A percentile compares a stretch with the other conserved stretches of the same genome.
These are phyloP conservation scores for Phalaenopsis hybrid DNA, from an alignment of 116 monocot species.

Conservation along the genomic window DNA sequence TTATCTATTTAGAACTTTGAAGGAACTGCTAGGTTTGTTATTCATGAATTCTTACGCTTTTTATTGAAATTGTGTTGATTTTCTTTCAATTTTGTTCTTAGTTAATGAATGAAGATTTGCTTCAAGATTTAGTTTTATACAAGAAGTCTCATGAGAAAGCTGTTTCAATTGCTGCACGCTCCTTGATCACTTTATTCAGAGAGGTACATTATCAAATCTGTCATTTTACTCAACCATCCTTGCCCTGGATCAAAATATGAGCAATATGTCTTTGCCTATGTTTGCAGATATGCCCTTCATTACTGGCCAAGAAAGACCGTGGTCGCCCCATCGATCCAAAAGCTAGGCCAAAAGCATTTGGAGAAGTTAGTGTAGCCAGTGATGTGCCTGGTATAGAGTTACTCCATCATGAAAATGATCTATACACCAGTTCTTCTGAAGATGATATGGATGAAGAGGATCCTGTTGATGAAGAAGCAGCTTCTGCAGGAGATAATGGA, in stretches of 20 bases:
- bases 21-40: neutral
- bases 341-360: slow-evolving; percentile 90
- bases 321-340: slow-evolving; percentile 76
- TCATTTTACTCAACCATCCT: neutral
- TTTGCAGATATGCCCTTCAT: slow-evolving; percentile 77
- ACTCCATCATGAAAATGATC: slow-evolving; percentile 43
- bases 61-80: neutral
- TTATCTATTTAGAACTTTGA: neutral
- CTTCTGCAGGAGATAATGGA: slow-evolving; percentile 23
- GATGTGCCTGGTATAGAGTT: slow-evolving; percentile 77
- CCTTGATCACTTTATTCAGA: slow-evolving; percentile 52
- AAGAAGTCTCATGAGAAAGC: slow-evolving; percentile 95
- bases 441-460: slow-evolving; percentile 25
- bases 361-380: slow-evolving; percentile 59
- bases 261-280: slow-evolving; percentile 13
- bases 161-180: slow-evolving; percentile 87
- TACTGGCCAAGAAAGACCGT: slow-evolving; percentile 87
- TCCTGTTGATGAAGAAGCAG: slow-evolving; percentile 18
- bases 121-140: slow-evolving; percentile 92
- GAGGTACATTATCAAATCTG: neutral
- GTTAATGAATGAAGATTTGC: slow-evolving; percentile 96
- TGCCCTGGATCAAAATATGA: neutral
- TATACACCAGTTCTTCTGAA: slow-evolving; percentile 16
- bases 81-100: slow-evolving; percentile 9
- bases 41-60: neutral